A percentile compares a stretch with the other conserved stretches of the same genome.
These are phyloP conservation scores for Guadua angustifolia DNA, from an alignment of 176 grass and related monocot species.

Conservation along the genomic window DNA sequence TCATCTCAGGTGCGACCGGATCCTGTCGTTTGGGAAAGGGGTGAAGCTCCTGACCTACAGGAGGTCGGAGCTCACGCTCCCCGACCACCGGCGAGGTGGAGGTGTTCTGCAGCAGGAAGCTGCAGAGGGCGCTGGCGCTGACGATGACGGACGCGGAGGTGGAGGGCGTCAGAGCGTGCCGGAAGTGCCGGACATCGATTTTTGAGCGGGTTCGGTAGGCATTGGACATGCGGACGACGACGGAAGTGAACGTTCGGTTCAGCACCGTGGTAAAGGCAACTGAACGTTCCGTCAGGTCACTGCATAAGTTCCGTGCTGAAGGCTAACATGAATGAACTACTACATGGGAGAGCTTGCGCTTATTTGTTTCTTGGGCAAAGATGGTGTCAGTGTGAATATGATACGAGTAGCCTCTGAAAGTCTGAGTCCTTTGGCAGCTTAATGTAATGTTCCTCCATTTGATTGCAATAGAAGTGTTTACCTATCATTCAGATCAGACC, in stretches of 20 bases:
- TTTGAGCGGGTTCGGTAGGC: slow-evolving; percentile 22
- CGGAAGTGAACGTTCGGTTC: too few species aligned
- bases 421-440: neutral
- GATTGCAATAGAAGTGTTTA: neutral
- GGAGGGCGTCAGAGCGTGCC: slow-evolving; percentile 67
- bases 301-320: too few species aligned
- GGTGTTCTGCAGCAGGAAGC: slow-evolving; percentile 76
- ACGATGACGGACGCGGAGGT: slow-evolving; percentile 88
- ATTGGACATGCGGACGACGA: too few species aligned
- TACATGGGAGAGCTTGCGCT: too few species aligned
- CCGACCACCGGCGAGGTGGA: slow-evolving; percentile 78
- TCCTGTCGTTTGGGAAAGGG: slow-evolving; percentile 72
- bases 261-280: too few species aligned
- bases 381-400: too few species aligned
- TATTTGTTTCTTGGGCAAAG: too few species aligned
- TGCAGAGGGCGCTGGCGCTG: slow-evolving; percentile 81
- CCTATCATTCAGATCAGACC: neutral
- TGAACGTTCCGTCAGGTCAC: too few species aligned
- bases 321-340: too few species aligned
- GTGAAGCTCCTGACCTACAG: slow-evolving; percentile 53
- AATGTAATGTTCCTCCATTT: neutral
- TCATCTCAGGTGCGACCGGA: slow-evolving; percentile 62
- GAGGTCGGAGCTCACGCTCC: slow-evolving; percentile 62
- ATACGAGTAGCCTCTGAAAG: neutral
- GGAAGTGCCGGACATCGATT: slow-evolving; percentile 61